phyloP scores from a whole-genome alignment of 805 yeast genomes.

The Grigorovia jiainica region DNA sequence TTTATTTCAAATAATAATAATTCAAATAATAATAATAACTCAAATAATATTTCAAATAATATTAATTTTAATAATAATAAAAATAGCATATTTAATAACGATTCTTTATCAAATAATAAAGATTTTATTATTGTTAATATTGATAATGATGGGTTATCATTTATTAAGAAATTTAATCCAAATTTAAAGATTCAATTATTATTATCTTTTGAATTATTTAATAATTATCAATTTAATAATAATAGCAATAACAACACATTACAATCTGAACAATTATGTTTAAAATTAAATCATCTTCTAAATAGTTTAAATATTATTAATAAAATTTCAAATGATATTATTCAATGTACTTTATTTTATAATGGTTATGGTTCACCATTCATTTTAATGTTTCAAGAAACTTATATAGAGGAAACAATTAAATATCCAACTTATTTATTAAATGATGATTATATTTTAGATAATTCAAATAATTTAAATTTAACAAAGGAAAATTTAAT shows the following conservation, averaged over 20 bases:
- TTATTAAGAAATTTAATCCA: constrained; percentile 40
- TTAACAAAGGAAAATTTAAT: constrained; percentile 36
- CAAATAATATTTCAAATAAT: constrained; percentile 23
- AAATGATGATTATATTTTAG: constrained; percentile 14
- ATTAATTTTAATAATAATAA: background rate
- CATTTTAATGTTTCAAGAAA: constrained; percentile 45
- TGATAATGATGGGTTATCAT: constrained; percentile 42
- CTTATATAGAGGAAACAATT: constrained; percentile 44
- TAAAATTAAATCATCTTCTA: constrained; percentile 39
- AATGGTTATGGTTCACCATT: constrained; percentile 45
- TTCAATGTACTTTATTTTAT: constrained; percentile 43
- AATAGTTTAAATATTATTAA: constrained; percentile 42
- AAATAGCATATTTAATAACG: background rate
- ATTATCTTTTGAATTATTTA: constrained; percentile 26
- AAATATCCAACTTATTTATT: constrained; percentile 41
- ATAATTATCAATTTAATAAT: constrained; percentile 18
- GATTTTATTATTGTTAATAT: constrained; percentile 34
- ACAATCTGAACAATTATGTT: constrained; percentile 24
- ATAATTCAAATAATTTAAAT: constrained; percentile 31
- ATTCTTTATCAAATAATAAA: constrained; percentile 7
- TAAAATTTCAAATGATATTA: constrained; percentile 24
- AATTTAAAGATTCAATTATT: constrained; percentile 29
- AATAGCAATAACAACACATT: constrained; percentile 7
- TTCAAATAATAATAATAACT: background rate
- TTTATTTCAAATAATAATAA: constrained; percentile 31